Conservation (phyloP, 768 basidiomycete species). For the Boletus rubescentipes region DNA sequence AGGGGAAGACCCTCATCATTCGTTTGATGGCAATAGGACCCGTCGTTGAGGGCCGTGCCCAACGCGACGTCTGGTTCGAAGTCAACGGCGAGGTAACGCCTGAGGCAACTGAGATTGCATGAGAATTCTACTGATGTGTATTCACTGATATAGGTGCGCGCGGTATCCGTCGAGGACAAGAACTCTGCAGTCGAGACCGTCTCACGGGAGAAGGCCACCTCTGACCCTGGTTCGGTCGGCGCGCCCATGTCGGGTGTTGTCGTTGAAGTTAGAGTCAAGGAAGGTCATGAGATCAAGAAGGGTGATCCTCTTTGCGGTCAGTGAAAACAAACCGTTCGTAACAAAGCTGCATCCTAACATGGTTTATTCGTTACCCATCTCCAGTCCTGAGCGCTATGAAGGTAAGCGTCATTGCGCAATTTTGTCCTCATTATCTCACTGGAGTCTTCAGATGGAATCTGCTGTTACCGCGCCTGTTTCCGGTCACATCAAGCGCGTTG, state of each 20-base stretch:
- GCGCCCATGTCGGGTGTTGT: constrained; percentile 98
- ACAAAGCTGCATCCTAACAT: constrained; percentile 24
- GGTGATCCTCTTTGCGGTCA: constrained; percentile 92
- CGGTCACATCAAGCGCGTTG: constrained; percentile 92
- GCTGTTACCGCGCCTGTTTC: constrained; percentile 95
- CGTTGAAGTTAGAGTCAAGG: constrained; percentile 96
- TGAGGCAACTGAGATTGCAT: constrained; percentile 1
- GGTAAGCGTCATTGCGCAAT: constrained; percentile 43
- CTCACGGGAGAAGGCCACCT: constrained; percentile 90
- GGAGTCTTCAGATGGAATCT: constrained; percentile 83
- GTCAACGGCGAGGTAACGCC: constrained; percentile 85
- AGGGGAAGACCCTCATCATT: constrained; percentile 96
- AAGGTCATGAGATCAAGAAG: constrained; percentile 96
- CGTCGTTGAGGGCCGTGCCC: constrained; percentile 86
- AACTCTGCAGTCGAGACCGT: constrained; percentile 96
- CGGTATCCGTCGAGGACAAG: constrained; percentile 94
- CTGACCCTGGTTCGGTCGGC: constrained; percentile 95
- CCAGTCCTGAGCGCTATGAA: constrained; percentile 96
- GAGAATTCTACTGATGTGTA: constrained; percentile 17
- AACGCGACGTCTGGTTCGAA: constrained; percentile 98
- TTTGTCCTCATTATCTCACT: constrained; percentile 14
- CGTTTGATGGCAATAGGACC: constrained; percentile 94
- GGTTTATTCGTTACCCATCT: constrained; percentile 9
- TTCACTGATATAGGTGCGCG: constrained; percentile 65
- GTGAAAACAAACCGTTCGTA: constrained; percentile 32